These are phyloP conservation scores for Ailanthus altissimus DNA, from an alignment of 345 rosid genomes.

Conservation along the genomic window DNA sequence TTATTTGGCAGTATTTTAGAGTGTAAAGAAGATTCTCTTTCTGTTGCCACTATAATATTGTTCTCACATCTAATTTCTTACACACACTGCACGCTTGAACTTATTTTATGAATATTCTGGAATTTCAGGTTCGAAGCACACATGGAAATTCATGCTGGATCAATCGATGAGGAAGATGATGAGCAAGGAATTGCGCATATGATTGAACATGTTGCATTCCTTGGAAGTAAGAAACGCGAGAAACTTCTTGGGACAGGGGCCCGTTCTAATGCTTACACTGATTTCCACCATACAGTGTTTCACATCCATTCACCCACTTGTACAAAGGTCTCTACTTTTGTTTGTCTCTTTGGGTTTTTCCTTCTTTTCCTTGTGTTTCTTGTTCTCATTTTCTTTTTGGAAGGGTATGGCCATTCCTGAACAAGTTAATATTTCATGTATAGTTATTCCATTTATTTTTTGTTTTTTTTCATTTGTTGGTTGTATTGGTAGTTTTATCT, in stretches of 20 bases:
- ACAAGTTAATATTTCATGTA: background rate
- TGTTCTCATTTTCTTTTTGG: constrained; percentile 8
- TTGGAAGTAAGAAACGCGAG: constrained; percentile 99
- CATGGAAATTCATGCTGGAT: constrained; percentile 98
- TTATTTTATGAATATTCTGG: constrained; percentile 21
- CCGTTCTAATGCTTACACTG: constrained; percentile 98
- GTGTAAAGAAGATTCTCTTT: background rate
- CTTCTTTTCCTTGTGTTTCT: constrained; percentile 3
- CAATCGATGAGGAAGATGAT: constrained; percentile 97
- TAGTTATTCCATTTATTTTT: background rate
- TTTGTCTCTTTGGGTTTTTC: background rate
- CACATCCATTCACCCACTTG: constrained; percentile 95
- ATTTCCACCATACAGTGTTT: constrained; percentile 98
- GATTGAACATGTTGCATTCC: constrained; percentile 98
- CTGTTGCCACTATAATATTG: background rate
- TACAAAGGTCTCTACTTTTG: constrained; percentile 60
- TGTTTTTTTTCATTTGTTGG: background rate
- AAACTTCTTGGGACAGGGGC: constrained; percentile 99
- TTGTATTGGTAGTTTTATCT: background rate
- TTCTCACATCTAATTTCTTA: background rate
- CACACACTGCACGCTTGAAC: constrained; percentile 18
- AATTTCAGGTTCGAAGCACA: constrained; percentile 93
- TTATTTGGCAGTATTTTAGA: background rate
- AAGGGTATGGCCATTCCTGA: background rate
- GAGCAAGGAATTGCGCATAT: constrained; percentile 99